Evolutionary conservation across 192 early-diverging fungal species (phyloP).

Genomic region (Dimargaris xerosporica): DNA sequence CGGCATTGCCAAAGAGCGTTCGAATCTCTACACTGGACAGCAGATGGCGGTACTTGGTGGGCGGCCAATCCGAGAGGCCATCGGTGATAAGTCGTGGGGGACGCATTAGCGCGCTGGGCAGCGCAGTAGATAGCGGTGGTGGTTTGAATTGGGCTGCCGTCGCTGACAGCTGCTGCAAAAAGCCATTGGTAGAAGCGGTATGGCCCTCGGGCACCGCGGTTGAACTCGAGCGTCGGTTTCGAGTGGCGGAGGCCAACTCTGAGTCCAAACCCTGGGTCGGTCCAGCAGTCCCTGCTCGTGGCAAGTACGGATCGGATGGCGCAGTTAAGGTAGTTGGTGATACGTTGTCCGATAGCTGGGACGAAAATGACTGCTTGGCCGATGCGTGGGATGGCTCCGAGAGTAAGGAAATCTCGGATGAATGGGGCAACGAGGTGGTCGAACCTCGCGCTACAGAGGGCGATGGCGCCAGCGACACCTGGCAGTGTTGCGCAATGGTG

Average conservation of each 20-base stretch:
- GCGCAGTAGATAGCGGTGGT: no score
- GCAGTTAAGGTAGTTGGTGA: no score
- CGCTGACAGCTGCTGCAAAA: background rate
- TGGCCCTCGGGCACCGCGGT: background rate
- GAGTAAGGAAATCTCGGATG: background rate
- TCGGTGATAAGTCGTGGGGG: background rate
- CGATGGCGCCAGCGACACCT: background rate
- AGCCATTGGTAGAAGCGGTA: background rate
- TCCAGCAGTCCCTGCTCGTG: background rate
- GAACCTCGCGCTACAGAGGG: background rate
- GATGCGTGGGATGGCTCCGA: background rate
- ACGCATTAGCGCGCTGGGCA: no score
- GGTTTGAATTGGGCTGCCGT: no score
- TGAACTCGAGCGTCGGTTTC: background rate
- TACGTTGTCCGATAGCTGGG: background rate
- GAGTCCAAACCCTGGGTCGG: no score
- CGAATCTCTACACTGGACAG: conserved; percentile 41
- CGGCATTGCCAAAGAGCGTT: conserved; percentile 72
- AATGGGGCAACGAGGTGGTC: background rate
- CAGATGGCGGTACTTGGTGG: conserved; percentile 22
- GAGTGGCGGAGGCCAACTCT: background rate
- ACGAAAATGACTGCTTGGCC: conserved; percentile 10
- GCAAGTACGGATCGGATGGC: background rate
- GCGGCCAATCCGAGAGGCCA: conserved; percentile 13
- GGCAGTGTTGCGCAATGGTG: background rate